These are phyloP conservation scores for Penicillium janthinellum DNA, from an alignment of 2,329 filamentous ascomycete species.

Conservation along the genomic window DNA sequence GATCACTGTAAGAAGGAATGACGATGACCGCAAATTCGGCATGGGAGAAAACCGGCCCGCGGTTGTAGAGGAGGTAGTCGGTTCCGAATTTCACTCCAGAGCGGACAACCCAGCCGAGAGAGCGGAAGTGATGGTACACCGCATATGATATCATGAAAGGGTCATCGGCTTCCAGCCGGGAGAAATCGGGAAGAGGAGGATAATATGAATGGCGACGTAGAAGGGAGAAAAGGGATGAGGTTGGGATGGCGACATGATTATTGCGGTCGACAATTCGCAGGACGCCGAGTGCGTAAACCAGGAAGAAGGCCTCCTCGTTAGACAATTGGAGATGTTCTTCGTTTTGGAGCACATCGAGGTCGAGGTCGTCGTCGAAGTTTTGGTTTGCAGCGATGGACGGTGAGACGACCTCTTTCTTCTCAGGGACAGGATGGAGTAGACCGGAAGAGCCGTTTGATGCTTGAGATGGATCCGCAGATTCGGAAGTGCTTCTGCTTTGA, in stretches of 20 bases:
- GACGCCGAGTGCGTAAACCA: conserved; percentile 76
- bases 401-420: conserved; percentile 61
- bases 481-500: conserved; percentile 14
- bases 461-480: conserved; percentile 13
- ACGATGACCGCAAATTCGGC: conserved; percentile 90
- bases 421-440: conserved; percentile 68
- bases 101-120: conserved; percentile 90
- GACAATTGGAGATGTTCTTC: conserved; percentile 91
- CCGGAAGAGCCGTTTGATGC: conserved; percentile 59
- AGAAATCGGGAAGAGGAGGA: conserved; percentile 54
- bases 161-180: conserved; percentile 69
- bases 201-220: conserved; percentile 72
- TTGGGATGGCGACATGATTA: conserved; percentile 49
- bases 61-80: conserved; percentile 91
- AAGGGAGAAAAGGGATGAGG: conserved; percentile 62
- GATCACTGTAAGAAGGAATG: conserved; percentile 75
- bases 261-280: conserved; percentile 59
- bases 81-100: conserved; percentile 92
- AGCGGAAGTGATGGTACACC: conserved; percentile 94
- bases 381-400: conserved; percentile 22
- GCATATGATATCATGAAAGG: conserved; percentile 83
- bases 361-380: conserved; percentile 23
- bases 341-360: conserved; percentile 45
- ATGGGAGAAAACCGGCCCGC: conserved; percentile 91
- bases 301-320: conserved; percentile 88